phyloP scores from a whole-genome alignment of 805 yeast species.

The Ogataea ganodermae region DNA sequence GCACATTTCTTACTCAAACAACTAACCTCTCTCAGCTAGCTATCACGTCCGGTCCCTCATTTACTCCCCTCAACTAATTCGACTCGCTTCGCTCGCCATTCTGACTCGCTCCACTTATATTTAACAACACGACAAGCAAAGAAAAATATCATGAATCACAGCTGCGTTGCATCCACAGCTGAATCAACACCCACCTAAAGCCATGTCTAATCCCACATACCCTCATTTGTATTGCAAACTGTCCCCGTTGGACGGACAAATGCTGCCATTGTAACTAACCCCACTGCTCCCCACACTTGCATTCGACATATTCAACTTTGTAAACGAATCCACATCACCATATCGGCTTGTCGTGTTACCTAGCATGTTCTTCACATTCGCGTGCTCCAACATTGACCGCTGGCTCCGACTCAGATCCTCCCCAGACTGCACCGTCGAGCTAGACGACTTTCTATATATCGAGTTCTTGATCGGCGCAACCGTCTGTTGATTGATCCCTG shows the following conservation, averaged over 20 bases:
- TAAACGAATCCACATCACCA: conserved; percentile 23
- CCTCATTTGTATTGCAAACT: conserved; percentile 6
- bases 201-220: background rate
- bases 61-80: no score
- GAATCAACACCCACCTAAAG: no score
- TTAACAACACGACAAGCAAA: conserved; percentile 3
- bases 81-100: no score
- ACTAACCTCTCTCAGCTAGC: no score
- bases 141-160: background rate
- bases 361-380: conserved; percentile 23
- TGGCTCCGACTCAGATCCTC: conserved; percentile 23
- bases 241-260: conserved; percentile 14
- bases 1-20: no score
- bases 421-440: conserved; percentile 25
- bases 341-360: conserved; percentile 25
- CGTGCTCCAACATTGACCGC: conserved; percentile 21
- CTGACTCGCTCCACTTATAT: background rate
- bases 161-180: no score
- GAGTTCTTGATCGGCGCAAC: conserved; percentile 23
- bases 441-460: conserved; percentile 24
- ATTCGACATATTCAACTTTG: conserved; percentile 20
- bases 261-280: conserved; percentile 17
- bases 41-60: no score
- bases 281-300: conserved; percentile 24
- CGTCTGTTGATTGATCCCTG: conserved; percentile 13